Percentiles rank a stretch among this genome's conserved stretches.
phyloP scores from a whole-genome alignment of 352 stramenopile genomes.

The Phytophthora sp. region DNA sequence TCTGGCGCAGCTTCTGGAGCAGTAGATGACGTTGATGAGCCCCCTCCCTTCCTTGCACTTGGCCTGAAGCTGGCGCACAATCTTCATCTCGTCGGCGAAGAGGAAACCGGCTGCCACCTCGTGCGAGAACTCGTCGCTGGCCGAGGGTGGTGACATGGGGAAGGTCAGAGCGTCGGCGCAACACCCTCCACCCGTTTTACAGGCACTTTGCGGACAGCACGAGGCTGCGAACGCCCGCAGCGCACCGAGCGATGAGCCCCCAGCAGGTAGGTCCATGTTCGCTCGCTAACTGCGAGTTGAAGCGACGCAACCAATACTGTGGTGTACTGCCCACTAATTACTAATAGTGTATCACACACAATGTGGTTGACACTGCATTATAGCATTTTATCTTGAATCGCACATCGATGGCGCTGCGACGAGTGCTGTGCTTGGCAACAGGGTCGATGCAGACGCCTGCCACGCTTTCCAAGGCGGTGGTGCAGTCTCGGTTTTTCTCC shows the following conservation, averaged over 20 bases:
- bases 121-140: constrained; percentile 52
- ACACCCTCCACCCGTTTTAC: constrained; percentile 25
- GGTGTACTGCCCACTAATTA: neutral
- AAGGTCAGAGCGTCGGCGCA: constrained; percentile 34
- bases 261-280: constrained; percentile 18
- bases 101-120: constrained; percentile 51
- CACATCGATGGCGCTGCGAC: constrained; percentile 33
- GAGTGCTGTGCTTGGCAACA: constrained; percentile 7
- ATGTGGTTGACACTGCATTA: no score
- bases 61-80: constrained; percentile 55
- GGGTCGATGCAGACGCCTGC: neutral
- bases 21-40: constrained; percentile 64
- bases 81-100: constrained; percentile 73
- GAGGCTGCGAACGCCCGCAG: constrained; percentile 39
- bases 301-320: constrained; percentile 10
- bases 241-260: constrained; percentile 27
- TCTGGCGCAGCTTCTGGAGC: constrained; percentile 58
- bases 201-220: constrained; percentile 16
- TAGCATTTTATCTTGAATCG: no score
- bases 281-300: neutral
- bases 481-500: constrained; percentile 37
- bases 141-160: constrained; percentile 28
- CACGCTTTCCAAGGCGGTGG: neutral
- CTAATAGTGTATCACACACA: no score
- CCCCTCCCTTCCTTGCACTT: constrained; percentile 38